A percentile compares a stretch with the other conserved stretches of the same genome.
phyloP scores from a whole-genome alignment of 192 early-diverging fungal genomes.

The Backusella circina region DNA sequence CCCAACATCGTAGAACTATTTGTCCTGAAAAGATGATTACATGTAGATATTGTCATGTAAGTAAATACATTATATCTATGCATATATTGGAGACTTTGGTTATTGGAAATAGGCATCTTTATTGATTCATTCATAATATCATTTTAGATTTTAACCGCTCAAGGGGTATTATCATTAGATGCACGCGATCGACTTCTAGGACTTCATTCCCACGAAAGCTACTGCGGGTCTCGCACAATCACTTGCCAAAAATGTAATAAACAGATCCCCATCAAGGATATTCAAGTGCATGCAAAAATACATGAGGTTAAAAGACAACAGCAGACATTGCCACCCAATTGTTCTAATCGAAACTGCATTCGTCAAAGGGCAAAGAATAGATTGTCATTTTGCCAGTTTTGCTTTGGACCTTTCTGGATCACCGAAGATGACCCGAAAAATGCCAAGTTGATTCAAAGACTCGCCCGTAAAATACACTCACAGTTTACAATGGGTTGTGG shows the following conservation, averaged over 20 bases:
- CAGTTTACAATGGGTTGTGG: constrained; percentile 83
- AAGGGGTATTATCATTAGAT: constrained; percentile 50
- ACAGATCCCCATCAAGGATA: constrained; percentile 75
- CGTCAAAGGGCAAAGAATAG: constrained; percentile 51
- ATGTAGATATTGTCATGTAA: constrained; percentile 79
- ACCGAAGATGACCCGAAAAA: constrained; percentile 72
- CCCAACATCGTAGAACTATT: constrained; percentile 59
- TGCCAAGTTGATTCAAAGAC: constrained; percentile 67
- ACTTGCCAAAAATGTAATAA: constrained; percentile 72
- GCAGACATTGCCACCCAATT: constrained; percentile 54
- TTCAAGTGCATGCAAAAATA: constrained; percentile 66
- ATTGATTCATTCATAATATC: background rate
- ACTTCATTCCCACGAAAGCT: constrained; percentile 72
- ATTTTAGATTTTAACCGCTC: constrained; percentile 50
- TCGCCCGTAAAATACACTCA: constrained; percentile 64
- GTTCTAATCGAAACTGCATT: constrained; percentile 71
- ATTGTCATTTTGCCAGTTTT: constrained; percentile 66
- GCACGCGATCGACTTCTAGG: constrained; percentile 64
- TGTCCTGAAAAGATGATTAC: constrained; percentile 76
- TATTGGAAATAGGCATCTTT: no score
- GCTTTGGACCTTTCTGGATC: constrained; percentile 82
- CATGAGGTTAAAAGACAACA: constrained; percentile 64
- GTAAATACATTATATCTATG: background rate
- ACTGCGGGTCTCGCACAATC: constrained; percentile 84
- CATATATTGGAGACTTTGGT: background rate